Percentiles rank a stretch among this genome's conserved stretches.
phyloP scores from a whole-genome alignment of 1,284 basidiomycete species.

The Rhodotorula sp. region DNA sequence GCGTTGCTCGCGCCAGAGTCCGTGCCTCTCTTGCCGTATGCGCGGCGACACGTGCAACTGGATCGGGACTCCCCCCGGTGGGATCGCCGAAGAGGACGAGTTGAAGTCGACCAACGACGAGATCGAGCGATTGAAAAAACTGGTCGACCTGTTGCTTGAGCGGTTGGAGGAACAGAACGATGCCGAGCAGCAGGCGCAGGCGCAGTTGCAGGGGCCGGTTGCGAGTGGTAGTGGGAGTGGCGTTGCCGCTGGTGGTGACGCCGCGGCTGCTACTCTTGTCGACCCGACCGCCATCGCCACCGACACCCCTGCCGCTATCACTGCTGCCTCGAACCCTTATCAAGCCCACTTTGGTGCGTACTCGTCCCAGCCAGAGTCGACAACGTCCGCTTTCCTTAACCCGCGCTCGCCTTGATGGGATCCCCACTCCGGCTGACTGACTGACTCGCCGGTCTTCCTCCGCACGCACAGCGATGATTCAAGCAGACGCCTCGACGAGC shows the following conservation, averaged over 20 bases:
- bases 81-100: conserved; percentile 28
- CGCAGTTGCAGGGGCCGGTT: background rate
- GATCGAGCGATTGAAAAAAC: conserved; percentile 25
- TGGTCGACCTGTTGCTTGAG: conserved; percentile 35
- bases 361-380: background rate
- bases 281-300: too few relatives aligned
- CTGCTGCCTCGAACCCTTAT: background rate
- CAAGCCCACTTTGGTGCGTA: background rate
- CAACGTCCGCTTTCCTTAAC: too few relatives aligned
- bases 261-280: background rate
- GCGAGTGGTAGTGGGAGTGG: background rate
- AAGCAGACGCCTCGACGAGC: too few relatives aligned
- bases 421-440: too few relatives aligned
- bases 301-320: too few relatives aligned
- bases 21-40: conserved; percentile 16
- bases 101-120: conserved; percentile 22
- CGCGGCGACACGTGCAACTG: conserved; percentile 32
- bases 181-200: conserved; percentile 5
- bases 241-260: too few relatives aligned
- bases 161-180: conserved; percentile 33
- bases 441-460: too few relatives aligned
- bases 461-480: too few relatives aligned
- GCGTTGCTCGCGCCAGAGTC: conserved; percentile 8
- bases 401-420: too few relatives aligned
- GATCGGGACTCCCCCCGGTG: conserved; percentile 28